Evolutionary conservation across 352 stramenopile genomes (phyloP).

Genomic region (Globisporangium barbulae): DNA sequence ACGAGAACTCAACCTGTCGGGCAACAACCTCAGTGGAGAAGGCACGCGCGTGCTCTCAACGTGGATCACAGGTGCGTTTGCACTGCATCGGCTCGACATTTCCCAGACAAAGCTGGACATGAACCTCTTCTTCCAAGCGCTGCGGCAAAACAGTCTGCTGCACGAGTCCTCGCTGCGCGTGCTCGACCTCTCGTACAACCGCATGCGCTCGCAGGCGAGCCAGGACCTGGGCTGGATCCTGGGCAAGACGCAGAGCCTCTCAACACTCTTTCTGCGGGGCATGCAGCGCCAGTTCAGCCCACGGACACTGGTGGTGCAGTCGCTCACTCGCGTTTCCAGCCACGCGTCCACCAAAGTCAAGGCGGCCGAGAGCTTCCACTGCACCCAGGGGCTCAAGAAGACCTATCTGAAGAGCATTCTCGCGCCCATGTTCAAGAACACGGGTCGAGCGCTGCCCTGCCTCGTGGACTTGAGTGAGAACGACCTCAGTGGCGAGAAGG

Average conservation of each 20-base stretch:
- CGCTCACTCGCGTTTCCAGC: slow-evolving; percentile 22
- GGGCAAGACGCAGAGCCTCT: slow-evolving; percentile 58
- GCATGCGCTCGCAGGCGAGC: slow-evolving; percentile 48
- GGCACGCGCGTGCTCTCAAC: slow-evolving; percentile 39
- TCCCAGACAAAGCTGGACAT: slow-evolving; percentile 56
- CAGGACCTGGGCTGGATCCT: slow-evolving; percentile 56
- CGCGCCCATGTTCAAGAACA: slow-evolving; percentile 66
- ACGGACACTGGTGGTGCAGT: slow-evolving; percentile 21
- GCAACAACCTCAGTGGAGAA: slow-evolving; percentile 46
- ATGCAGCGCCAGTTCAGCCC: slow-evolving; percentile 41
- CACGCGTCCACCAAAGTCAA: slow-evolving; percentile 21
- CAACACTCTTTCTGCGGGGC: slow-evolving; percentile 52
- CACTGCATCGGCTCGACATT: slow-evolving; percentile 54
- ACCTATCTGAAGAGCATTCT: slow-evolving; percentile 53
- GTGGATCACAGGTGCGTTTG: slow-evolving; percentile 59
- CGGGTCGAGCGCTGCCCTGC: slow-evolving; percentile 30
- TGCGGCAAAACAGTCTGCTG: slow-evolving; percentile 65
- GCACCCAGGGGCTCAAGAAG: slow-evolving; percentile 39
- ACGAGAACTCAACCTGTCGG: slow-evolving; percentile 57
- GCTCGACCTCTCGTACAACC: slow-evolving; percentile 73
- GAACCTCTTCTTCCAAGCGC: slow-evolving; percentile 46
- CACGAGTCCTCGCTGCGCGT: slow-evolving; percentile 55
- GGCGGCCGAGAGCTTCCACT: slow-evolving; percentile 15
- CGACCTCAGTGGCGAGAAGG: slow-evolving; percentile 47
- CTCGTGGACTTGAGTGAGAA: slow-evolving; percentile 79